Conservation (phyloP, 768 basidiomycete genomes). For the Boletus rufocinnamomeus region DNA sequence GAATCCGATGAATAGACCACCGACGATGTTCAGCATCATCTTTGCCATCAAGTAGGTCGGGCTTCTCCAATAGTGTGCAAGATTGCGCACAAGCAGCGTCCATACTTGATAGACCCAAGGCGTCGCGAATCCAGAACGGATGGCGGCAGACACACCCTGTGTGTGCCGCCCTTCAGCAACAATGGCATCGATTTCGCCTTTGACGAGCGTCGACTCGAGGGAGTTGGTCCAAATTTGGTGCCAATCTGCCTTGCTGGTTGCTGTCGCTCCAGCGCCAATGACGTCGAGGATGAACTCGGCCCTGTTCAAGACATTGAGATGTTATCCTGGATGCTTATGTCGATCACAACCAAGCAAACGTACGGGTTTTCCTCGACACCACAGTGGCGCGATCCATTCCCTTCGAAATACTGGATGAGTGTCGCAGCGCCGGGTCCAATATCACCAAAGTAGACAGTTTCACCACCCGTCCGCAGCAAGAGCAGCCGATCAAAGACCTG, state of each 20-base stretch:
- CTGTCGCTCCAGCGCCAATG: constrained; percentile 73
- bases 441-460: constrained; percentile 68
- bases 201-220: constrained; percentile 41
- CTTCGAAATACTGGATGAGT: constrained; percentile 76
- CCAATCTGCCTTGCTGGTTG: constrained; percentile 59
- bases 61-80: constrained; percentile 52
- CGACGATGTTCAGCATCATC: constrained; percentile 51
- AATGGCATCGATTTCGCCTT: constrained; percentile 47
- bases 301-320: constrained; percentile 33
- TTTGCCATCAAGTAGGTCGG: constrained; percentile 65
- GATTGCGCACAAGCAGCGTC: constrained; percentile 47
- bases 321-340: constrained; percentile 48
- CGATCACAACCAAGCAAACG: constrained; percentile 34
- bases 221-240: constrained; percentile 59
- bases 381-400: constrained; percentile 65
- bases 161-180: constrained; percentile 48
- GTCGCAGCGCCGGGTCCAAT: constrained; percentile 61
- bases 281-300: constrained; percentile 70
- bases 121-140: constrained; percentile 52
- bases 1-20: constrained; percentile 60
- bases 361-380: constrained; percentile 67
- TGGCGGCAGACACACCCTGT: constrained; percentile 38
- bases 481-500: constrained; percentile 78
- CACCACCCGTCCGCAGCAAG: constrained; percentile 75
- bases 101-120: constrained; percentile 52